Percentiles rank a stretch among this genome's conserved stretches.
Evolutionary conservation across 2,329 filamentous ascomycete genomes (phyloP).

Genomic region (Aspergillus hiratsukae): DNA sequence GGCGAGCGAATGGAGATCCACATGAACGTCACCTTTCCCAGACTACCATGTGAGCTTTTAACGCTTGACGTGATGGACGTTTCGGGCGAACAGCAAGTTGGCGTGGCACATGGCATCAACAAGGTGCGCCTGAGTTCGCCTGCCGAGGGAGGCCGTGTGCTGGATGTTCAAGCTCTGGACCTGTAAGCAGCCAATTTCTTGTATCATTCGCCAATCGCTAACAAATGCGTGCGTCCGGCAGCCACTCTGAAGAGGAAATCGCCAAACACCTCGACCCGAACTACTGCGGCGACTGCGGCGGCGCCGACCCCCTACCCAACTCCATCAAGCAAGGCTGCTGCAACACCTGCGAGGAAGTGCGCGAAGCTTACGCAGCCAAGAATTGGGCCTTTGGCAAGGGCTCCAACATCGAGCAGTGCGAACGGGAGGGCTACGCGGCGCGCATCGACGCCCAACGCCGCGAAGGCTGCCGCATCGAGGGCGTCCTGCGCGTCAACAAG

Average conservation of each 20-base stretch:
- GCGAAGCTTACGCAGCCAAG: slow-evolving; percentile 83
- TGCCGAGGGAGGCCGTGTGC: slow-evolving; percentile 69
- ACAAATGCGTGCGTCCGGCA: slow-evolving; percentile 27
- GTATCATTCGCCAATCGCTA: slow-evolving; percentile 6
- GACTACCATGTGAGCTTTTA: slow-evolving; percentile 87
- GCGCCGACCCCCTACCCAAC: slow-evolving; percentile 67
- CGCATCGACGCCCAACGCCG: slow-evolving; percentile 79
- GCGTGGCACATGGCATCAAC: slow-evolving; percentile 84
- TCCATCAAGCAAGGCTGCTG: slow-evolving; percentile 84
- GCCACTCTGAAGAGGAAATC: slow-evolving; percentile 63
- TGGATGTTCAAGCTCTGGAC: slow-evolving; percentile 64
- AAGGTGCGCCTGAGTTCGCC: slow-evolving; percentile 77
- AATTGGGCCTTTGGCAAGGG: slow-evolving; percentile 94
- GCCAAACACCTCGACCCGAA: slow-evolving; percentile 77
- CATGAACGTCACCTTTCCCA: slow-evolving; percentile 93
- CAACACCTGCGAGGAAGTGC: slow-evolving; percentile 93
- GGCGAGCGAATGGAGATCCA: slow-evolving; percentile 99
- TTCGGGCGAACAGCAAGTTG: slow-evolving; percentile 92
- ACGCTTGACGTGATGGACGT: slow-evolving; percentile 99
- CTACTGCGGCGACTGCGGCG: slow-evolving; percentile 94
- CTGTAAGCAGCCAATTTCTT: slow-evolving; percentile 50
- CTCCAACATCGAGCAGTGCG: slow-evolving; percentile 90
- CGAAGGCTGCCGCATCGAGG: slow-evolving; percentile 93
- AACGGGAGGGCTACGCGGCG: slow-evolving; percentile 88
- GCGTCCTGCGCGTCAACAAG: slow-evolving; percentile 91